Base-by-base conservation (phyloP, 257 asterid species). In the Gentiana macrophylla region DNA sequence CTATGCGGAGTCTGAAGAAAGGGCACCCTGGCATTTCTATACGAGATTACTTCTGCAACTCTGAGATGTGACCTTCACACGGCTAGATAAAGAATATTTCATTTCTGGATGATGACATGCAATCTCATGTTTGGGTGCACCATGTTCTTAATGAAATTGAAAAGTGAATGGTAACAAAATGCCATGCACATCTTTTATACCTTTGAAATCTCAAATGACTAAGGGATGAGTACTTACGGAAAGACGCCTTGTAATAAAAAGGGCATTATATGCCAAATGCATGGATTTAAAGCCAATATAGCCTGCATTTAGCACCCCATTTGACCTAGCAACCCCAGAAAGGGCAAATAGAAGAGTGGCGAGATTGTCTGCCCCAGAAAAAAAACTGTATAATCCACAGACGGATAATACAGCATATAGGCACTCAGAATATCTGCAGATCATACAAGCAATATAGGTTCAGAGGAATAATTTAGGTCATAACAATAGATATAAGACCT, bases 261-360 rank as follows among this genome's bases (percentile, higher is more conserved):
- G 71, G 53, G 82, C 76, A 55, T 77, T 57, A 60, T 79, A 77
- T 60, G 76, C 75, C 65, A 47, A 77, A 60, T 74, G 94, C 92
- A 87, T 77, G 48, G 81, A 68, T 60, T 68, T 80, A 76, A 69
- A 88, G 63, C 95, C 79, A 49, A 87, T 70, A 69, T 87, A 91
- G 58, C 97, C 95, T 0, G 90, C 97, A 63, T 80, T 84, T 70
- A 91, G 87, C 72, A 82, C 74, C 73, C 98, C 97, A 74, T 91
- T 91, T 50, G 98, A 87, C 69, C 97, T 80, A 45, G 89, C 88
- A 64, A 64, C 81, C 50, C 90, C 89, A 58, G 97, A 85, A 53
- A 91, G 84, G 5, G 94, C 95, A 75, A 91, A 67, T 75, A 80
- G 79, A 70, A 85, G 63, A 55, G 86, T 64, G 35, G 97, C 84